Percentiles rank a stretch among this genome's conserved stretches.
These are phyloP conservation scores for Isoetes engelmannii DNA, from an alignment of 83 land plant species.

Conservation along the genomic window DNA sequence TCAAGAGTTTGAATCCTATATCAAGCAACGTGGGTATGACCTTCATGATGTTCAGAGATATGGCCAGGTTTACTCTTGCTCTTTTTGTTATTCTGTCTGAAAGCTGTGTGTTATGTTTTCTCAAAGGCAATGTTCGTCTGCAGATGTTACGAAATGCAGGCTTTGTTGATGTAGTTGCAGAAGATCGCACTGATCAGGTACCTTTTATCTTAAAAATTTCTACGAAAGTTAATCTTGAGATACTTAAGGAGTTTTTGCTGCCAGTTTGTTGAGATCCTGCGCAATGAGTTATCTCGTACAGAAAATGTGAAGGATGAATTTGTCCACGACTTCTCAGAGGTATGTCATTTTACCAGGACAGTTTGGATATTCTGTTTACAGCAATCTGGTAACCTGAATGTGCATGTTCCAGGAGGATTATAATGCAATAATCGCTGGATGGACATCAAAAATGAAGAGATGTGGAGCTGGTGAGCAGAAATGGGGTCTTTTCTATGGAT, in stretches of 20 bases:
- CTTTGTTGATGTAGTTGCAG: constrained; percentile 69
- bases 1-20: constrained; percentile 62
- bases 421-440: constrained; percentile 71
- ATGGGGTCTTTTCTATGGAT: constrained; percentile 91
- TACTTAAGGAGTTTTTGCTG: background rate
- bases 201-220: background rate
- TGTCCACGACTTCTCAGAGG: constrained; percentile 77
- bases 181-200: constrained; percentile 95
- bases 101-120: constrained; percentile 4
- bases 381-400: background rate
- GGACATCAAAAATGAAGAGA: constrained; percentile 79
- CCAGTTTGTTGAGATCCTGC: constrained; percentile 71
- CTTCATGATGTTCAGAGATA: constrained; percentile 78
- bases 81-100: constrained; percentile 5
- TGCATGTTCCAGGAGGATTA: constrained; percentile 64
- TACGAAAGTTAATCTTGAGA: background rate
- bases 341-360: constrained; percentile 5
- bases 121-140: background rate
- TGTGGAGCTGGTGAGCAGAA: constrained; percentile 76
- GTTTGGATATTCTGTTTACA: background rate
- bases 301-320: constrained; percentile 71
- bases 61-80: constrained; percentile 56
- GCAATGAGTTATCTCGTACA: constrained; percentile 53
- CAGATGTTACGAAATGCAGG: constrained; percentile 93
- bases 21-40: constrained; percentile 94